Base-by-base conservation (phyloP, 108 stramenopile genomes). In the Schizochytrium sp. region DNA sequence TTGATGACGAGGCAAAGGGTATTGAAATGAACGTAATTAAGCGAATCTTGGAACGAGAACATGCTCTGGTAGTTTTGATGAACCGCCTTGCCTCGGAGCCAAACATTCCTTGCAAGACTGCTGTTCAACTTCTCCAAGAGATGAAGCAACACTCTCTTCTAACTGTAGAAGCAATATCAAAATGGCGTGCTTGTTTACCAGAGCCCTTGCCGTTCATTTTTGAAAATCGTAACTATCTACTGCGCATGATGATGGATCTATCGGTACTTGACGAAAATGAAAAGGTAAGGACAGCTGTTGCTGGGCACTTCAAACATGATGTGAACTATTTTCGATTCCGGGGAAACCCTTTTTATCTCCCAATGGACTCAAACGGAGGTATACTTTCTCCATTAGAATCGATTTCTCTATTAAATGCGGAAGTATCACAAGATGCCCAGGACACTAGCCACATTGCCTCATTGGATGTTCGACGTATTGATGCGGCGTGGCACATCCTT, bases 141-240 rank as follows among this genome's bases (percentile, higher is more conserved):
- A 15, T 69, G 7, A 38, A 44, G 7, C 12, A 69, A 13, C 42
- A 38, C 64, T 69, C 64, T 12, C 64, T 69, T 15, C 64, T 69
- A 8, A 44, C 15, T 38, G 28, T 69, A 38, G 64, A 69, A 69
- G 64, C 64, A 8, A 69, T 69, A 38, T 69, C 64, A 7, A 69
- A 69, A 44, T 69, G 64, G 64, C 64, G 64, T 1, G 0, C 40
- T 0, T 69, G 64, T 69, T 5, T 69, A 44, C 64, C 64, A 15
- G 64, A 69, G 28, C 64, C 64, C 12, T 44, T 69, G 1, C 64
- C 64, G 8, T 69, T 69, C 2, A 15, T 69, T 44, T 69, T 69
- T 15, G 64, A 69, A 44, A 69, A 69, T 69, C 64, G 64, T 44
- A 69, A 69, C 64, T 69, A 69, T 38, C 64, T 69, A 7, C 64